A percentile compares a stretch with the other conserved stretches of the same genome.
phyloP scores from a whole-genome alignment of 768 basidiomycete genomes.

The Hortiboletus campestris region DNA sequence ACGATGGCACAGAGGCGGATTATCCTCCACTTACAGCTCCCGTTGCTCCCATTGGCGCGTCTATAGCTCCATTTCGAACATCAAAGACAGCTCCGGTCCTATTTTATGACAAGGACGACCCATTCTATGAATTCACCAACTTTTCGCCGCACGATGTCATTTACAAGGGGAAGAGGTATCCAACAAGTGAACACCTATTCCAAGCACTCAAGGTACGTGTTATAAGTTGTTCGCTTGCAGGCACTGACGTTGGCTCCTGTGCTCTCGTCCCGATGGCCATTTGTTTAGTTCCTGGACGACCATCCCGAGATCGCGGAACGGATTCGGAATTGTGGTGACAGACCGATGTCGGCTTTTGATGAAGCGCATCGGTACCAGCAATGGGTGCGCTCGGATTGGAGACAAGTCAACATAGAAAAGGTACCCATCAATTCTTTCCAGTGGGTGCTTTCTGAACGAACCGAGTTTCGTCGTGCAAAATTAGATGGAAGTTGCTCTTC shows the following conservation, averaged over 20 bases:
- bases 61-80: constrained; percentile 28
- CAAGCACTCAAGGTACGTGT: constrained; percentile 64
- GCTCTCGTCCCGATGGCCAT: neutral
- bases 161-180: constrained; percentile 63
- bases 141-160: constrained; percentile 65
- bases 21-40: constrained; percentile 36
- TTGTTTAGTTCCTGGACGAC: constrained; percentile 53
- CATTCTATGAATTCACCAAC: constrained; percentile 72
- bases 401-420: constrained; percentile 62
- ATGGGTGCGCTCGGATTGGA: constrained; percentile 66
- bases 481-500: constrained; percentile 66
- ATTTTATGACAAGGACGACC: constrained; percentile 64
- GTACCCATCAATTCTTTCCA: constrained; percentile 31
- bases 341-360: constrained; percentile 62
- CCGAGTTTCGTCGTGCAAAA: neutral
- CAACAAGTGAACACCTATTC: constrained; percentile 76
- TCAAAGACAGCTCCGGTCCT: constrained; percentile 41
- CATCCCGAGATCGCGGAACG: constrained; percentile 66
- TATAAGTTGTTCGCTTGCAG: neutral
- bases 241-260: neutral
- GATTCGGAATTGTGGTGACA: constrained; percentile 60
- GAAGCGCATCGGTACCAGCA: constrained; percentile 65
- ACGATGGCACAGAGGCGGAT: constrained; percentile 14
- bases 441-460: neutral
- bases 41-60: constrained; percentile 26